phyloP scores from a whole-genome alignment of 2,329 filamentous ascomycete species.

The Aspergillus proliferans region DNA sequence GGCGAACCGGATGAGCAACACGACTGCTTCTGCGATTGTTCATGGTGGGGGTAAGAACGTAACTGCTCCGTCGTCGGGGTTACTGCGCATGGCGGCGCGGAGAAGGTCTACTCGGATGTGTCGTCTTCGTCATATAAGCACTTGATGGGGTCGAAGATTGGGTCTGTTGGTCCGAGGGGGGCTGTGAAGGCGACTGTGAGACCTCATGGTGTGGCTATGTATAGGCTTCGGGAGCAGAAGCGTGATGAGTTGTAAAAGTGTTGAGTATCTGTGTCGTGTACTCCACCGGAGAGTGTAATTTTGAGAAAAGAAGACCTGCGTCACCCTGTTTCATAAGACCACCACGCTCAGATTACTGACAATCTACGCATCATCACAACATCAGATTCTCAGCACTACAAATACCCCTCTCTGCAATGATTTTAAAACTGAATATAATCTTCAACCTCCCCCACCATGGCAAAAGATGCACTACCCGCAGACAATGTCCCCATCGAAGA shows the following conservation, averaged over 20 bases:
- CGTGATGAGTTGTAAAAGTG: constrained; percentile 38
- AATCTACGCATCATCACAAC: no score
- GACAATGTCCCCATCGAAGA: neutral
- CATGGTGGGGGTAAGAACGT: constrained; percentile 31
- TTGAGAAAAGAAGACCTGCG: no score
- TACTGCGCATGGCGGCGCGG: constrained; percentile 48
- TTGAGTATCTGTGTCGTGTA: no score
- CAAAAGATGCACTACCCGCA: no score
- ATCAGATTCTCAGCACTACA: no score
- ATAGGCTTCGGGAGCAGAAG: constrained; percentile 41
- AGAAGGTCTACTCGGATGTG: constrained; percentile 40
- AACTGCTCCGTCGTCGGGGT: constrained; percentile 13
- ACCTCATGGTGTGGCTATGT: constrained; percentile 47
- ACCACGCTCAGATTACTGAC: no score
- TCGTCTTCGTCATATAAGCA: constrained; percentile 28
- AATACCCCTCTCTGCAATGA: no score
- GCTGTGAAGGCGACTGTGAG: constrained; percentile 41
- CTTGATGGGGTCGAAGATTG: constrained; percentile 43
- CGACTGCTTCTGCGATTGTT: constrained; percentile 41
- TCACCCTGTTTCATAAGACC: no score
- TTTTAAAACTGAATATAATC: no score
- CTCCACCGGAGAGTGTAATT: no score
- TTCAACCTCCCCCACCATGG: no score
- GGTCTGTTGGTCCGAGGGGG: constrained; percentile 39
- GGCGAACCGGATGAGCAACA: constrained; percentile 49